These are phyloP conservation scores for Aspergillus glaucus DNA, from an alignment of 2,329 filamentous ascomycete species.

Conservation along the genomic window DNA sequence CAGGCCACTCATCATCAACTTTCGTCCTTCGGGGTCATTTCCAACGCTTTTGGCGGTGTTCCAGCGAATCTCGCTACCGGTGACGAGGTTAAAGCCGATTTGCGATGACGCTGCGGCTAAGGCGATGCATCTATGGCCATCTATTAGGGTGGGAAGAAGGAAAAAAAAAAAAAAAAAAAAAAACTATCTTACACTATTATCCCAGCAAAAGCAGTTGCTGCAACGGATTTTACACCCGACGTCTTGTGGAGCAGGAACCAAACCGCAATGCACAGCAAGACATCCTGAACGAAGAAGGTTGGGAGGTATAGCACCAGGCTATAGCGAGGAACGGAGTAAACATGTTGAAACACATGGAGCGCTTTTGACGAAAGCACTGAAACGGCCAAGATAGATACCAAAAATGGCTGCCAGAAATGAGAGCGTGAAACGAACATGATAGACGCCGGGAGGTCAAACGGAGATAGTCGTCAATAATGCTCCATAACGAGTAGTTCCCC, in stretches of 20 bases:
- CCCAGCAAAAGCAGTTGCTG: slow-evolving; percentile 13
- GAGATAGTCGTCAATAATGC: neutral
- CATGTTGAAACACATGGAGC: slow-evolving; percentile 23
- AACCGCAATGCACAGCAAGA: slow-evolving; percentile 12
- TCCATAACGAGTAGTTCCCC: neutral
- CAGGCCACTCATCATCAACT: slow-evolving; percentile 25
- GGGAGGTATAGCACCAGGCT: slow-evolving; percentile 23
- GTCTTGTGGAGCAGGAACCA: slow-evolving; percentile 19
- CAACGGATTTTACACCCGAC: slow-evolving; percentile 8
- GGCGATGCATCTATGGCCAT: slow-evolving; percentile 13
- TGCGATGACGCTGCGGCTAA: slow-evolving; percentile 21
- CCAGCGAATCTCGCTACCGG: slow-evolving; percentile 27
- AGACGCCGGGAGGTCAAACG: neutral
- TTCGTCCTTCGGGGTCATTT: slow-evolving; percentile 22
- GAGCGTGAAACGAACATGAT: slow-evolving; percentile 18
- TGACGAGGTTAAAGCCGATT: slow-evolving; percentile 26
- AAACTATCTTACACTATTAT: slow-evolving; percentile 16
- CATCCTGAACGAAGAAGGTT: slow-evolving; percentile 25
- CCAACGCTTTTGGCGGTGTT: slow-evolving; percentile 23
- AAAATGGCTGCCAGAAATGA: slow-evolving; percentile 16
- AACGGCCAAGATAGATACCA: slow-evolving; percentile 22
- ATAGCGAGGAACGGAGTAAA: slow-evolving; percentile 12
- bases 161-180: neutral
- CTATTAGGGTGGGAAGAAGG: neutral
- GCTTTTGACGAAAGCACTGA: slow-evolving; percentile 20